Percentiles rank a stretch among this genome's conserved stretches.
Evolutionary conservation across 345 rosid genomes (phyloP).

Genomic region (Pseudoturritis turrita): DNA sequence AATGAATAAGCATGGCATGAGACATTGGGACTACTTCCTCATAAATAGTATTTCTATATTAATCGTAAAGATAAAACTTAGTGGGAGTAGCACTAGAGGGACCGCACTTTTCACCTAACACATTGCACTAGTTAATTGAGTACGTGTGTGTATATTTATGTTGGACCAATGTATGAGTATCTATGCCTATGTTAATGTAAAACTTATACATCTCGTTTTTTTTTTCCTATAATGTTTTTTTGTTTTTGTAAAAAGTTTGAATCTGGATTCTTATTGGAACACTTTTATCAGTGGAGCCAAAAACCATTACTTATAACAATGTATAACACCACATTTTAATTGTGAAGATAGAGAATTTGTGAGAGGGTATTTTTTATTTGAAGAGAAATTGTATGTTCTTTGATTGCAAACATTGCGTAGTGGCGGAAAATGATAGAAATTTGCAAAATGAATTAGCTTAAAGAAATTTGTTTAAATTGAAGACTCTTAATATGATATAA

Average conservation of each 20-base stretch:
- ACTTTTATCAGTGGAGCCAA: not conserved
- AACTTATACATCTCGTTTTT: not conserved
- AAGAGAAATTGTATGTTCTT: no score
- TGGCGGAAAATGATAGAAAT: no score
- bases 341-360: no score
- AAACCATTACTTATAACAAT: no score
- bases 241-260: not conserved
- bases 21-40: not conserved
- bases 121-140: slow-evolving; percentile 14
- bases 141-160: not conserved
- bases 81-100: slow-evolving; percentile 31
- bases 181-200: not conserved
- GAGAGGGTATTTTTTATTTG: no score
- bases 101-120: slow-evolving; percentile 27
- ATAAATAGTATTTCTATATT: not conserved
- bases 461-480: no score
- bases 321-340: no score
- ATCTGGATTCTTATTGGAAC: not conserved
- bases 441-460: no score
- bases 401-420: no score
- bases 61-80: slow-evolving; percentile 18
- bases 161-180: not conserved
- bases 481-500: no score
- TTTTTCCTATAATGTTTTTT: not conserved
- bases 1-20: slow-evolving; percentile 24